A percentile compares a stretch with the other conserved stretches of the same genome.
phyloP scores from a whole-genome alignment of 495 filamentous ascomycete species.

The Xylaria flabelliformis region DNA sequence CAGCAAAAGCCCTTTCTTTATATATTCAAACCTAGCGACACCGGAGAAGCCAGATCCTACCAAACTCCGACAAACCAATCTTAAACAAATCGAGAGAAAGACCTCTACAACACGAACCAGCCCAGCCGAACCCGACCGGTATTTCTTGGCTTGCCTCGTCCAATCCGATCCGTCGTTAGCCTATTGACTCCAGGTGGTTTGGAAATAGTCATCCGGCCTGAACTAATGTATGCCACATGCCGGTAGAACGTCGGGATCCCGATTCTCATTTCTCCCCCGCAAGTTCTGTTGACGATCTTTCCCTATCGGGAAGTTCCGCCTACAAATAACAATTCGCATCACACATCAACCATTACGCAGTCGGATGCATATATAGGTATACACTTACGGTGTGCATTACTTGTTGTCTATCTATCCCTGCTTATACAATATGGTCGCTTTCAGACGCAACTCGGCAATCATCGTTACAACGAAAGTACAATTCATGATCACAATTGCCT shows the following conservation, averaged over 20 bases:
- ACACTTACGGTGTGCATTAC: neutral
- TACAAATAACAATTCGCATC: neutral
- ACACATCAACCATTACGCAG: neutral
- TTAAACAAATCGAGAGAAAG: neutral
- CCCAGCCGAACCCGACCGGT: neutral
- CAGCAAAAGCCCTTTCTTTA: neutral
- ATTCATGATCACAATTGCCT: neutral
- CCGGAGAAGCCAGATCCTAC: constrained; percentile 4
- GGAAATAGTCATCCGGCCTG: neutral
- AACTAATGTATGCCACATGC: neutral
- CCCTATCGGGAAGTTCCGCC: constrained; percentile 35
- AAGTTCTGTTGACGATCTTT: neutral
- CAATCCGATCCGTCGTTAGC: neutral
- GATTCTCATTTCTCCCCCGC: constrained; percentile 8
- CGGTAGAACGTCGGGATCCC: constrained; percentile 35
- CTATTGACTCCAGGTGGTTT: neutral
- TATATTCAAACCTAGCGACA: neutral
- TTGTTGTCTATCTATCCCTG: neutral
- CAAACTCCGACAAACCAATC: neutral
- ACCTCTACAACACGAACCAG: neutral
- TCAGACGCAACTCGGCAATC: neutral
- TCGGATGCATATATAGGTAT: neutral
- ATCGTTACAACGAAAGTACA: neutral
- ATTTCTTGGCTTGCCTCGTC: neutral
- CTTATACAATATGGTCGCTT: neutral